Conservation (phyloP, 208 protist genomes). For the Wallacemonas sp. region DNA sequence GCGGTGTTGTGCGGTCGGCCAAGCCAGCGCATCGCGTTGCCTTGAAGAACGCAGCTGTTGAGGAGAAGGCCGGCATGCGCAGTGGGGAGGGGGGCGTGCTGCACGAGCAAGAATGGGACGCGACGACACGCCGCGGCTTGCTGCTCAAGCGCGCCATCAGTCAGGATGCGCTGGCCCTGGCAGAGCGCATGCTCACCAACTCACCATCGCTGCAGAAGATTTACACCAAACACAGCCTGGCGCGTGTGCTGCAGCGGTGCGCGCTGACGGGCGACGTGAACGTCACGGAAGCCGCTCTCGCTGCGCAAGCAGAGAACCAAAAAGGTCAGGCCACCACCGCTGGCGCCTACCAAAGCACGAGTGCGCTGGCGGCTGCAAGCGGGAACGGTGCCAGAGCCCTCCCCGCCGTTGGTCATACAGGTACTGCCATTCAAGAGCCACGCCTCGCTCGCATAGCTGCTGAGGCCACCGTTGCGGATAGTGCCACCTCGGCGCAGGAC, state of each 20-base stretch:
- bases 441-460: conserved; percentile 51
- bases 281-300: conserved; percentile 39
- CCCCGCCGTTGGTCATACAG: not conserved
- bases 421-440: conserved; percentile 31
- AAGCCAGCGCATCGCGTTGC: not conserved
- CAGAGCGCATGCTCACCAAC: conserved; percentile 81
- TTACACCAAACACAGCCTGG: conserved; percentile 86
- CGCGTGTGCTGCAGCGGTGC: conserved; percentile 76
- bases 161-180: conserved; percentile 72
- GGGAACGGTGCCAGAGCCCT: conserved; percentile 18
- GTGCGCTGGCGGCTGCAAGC: conserved; percentile 18
- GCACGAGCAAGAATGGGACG: conserved; percentile 66
- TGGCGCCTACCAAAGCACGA: not conserved
- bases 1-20: conserved; percentile 1
- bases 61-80: conserved; percentile 7
- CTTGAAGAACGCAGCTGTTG: conserved; percentile 23
- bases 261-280: conserved; percentile 51
- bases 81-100: conserved; percentile 20
- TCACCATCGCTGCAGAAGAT: conserved; percentile 84
- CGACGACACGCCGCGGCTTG: conserved; percentile 36
- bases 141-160: conserved; percentile 75
- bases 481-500: conserved; percentile 9
- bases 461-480: conserved; percentile 22
- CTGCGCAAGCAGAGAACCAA: not conserved
- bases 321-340: not conserved